Base-by-base conservation (phyloP, 129 eudicot species). In the Scalesia atractyloides region DNA sequence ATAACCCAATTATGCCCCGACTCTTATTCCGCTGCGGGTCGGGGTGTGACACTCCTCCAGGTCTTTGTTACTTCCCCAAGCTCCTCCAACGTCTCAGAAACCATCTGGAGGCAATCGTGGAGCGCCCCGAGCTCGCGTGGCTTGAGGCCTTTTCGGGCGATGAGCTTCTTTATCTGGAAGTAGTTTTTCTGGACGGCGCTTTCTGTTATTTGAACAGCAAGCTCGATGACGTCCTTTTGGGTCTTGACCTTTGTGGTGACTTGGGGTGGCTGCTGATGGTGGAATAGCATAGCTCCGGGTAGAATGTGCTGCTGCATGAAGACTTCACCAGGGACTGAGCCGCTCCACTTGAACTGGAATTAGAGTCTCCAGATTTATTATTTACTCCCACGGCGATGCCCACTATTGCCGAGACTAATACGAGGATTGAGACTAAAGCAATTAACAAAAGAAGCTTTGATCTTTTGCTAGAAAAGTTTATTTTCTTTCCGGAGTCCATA, bases 231-330 rank as follows among this genome's bases (percentile, higher is more conserved):
- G 78, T 92, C 96, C 17, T 87, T 89, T 33, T 75, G 74, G 53
- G 49, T 66, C 11, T 76, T 77, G 43, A 85, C 83, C 9, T 82
- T 84, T 58, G 58, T 75, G 76, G 34, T 71, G 24, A 72, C 20
- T 11, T 66, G 64, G 0, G 88, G 41, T 79, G 76, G 8, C 64
- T 78, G 48, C 85, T 81, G 2, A 92, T 36, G 20, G 87, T 68
- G 66, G 91, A 81, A 72, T 83, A 89, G 85, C 98, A 92, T 2
- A 92, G 62, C 0, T 92, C 98, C 0, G 91, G 92, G 71, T 89
- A 87, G 13, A 79, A 65, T 22, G 98, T 92, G 88, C 26, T 77
- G 75, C 81, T 81, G 73, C 98, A 92, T n/a, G 96, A 81, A 67
- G 87, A 77, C 60, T 82, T 86, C 33, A 89, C 76, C 24, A 88